Base-by-base conservation (phyloP, 164 flowering plant species). In the Chimonanthus praecox region DNA sequence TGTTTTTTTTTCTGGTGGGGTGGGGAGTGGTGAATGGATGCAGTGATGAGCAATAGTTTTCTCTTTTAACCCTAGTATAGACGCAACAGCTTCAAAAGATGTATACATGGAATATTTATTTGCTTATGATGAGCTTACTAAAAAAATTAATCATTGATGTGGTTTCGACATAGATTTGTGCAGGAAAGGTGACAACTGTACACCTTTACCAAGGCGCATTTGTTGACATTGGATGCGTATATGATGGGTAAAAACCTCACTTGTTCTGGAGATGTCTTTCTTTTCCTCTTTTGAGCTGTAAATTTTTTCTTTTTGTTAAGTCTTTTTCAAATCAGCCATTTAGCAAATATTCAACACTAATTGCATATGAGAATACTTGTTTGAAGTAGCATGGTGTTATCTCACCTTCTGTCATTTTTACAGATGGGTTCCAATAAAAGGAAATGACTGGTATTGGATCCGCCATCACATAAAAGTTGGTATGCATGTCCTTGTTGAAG, bases 401-500 rank as follows among this genome's bases (percentile, higher is more conserved):
- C 73, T 71, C 64, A 7, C 49, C 6, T 67, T 16, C 60, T 21
- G 9, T 67, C 33, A n/a, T 73, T 85, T 15, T 83, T 85, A 72
- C 86, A 95, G 99, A 84, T 95, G 99, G 99, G 97, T 93, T 47
- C 97, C 99, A 11, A 93, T 95, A 71, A 90, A 89, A 82, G 85
- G 87, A 47, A 95, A 95, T 86, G 99, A 95, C 78, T 93, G 98
- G 99, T 95, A 72, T 81, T 95, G 99, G 99, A 88, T 95, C 70
- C 98, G 98, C 11, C 99, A 95, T 79, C 92, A 92, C 80, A 90
- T 93, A 70, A 92, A 90, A 88, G 92, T 93, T 80, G 98, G 98
- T 4, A 88, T 95, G 99, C 76, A 82, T 66, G 94, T 90, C 76
- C 78, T 89, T 73, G 98, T 95, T 82, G 99, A 95, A 80, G 84